These are phyloP conservation scores for Botrytis paeoniae DNA, from an alignment of 2,329 filamentous ascomycete species.

Conservation along the genomic window DNA sequence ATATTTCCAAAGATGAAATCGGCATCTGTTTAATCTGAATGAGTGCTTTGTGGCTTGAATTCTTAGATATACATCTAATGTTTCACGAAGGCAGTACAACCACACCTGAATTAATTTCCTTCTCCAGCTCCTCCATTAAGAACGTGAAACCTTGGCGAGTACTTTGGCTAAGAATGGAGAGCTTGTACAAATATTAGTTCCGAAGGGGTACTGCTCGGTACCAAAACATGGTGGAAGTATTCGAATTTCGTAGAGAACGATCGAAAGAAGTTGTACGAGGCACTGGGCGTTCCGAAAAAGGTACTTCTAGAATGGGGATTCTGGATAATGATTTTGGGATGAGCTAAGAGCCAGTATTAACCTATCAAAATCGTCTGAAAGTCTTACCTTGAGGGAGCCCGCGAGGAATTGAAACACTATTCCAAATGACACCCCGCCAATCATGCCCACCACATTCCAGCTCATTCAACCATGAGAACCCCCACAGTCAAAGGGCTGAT, in stretches of 20 bases:
- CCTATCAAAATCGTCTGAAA: neutral
- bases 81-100: neutral
- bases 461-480: neutral
- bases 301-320: neutral
- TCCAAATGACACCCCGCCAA: neutral
- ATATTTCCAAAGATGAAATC: neutral
- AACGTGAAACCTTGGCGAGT: neutral
- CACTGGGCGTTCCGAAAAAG: neutral
- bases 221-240: neutral
- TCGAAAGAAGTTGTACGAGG: neutral
- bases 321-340: neutral
- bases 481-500: neutral
- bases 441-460: neutral
- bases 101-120: conserved; percentile 8
- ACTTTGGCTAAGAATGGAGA: neutral
- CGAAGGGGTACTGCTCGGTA: neutral
- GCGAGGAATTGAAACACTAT: neutral
- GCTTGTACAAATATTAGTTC: neutral
- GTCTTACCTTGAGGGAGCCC: neutral
- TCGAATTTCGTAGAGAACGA: neutral
- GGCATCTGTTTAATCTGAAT: neutral
- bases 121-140: neutral
- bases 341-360: neutral
- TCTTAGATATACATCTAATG: conserved; percentile 14
- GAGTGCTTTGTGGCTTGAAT: neutral